Percentiles rank a stretch among this genome's conserved stretches.
Conservation (phyloP, 345 rosid genomes). For the Sonneratia caseolaris region DNA sequence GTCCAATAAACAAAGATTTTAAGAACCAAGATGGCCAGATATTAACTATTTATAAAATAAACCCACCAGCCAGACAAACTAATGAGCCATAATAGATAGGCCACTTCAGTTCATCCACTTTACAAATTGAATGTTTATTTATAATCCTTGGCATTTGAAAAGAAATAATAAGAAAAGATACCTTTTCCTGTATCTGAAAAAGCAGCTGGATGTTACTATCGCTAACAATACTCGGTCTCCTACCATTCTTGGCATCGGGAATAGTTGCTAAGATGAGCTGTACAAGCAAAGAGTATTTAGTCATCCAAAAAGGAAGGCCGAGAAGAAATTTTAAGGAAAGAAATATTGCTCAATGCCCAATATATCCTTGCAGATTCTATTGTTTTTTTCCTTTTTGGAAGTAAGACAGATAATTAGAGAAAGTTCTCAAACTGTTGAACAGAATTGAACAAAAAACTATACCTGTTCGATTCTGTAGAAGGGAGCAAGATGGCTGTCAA, state of each 20-base stretch:
- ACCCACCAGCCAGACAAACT: conserved; percentile 1
- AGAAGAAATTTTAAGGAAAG: background rate
- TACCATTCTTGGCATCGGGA: conserved; percentile 47
- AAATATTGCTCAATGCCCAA: background rate
- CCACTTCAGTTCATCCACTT: background rate
- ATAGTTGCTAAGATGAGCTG: conserved; percentile 82
- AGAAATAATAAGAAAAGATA: conserved; percentile 15
- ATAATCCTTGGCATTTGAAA: background rate
- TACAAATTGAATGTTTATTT: background rate
- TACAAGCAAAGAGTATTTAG: background rate
- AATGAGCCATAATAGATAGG: background rate
- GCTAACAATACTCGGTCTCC: conserved; percentile 58
- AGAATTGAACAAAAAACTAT: conserved; percentile 1
- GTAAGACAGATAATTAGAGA: background rate
- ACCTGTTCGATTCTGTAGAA: conserved; percentile 99
- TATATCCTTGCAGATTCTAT: background rate
- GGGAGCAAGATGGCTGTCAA: conserved; percentile 88
- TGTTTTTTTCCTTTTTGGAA: background rate
- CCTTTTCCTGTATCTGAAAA: conserved; percentile 92
- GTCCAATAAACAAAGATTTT: conserved; percentile 15
- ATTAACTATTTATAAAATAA: background rate
- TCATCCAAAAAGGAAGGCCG: background rate
- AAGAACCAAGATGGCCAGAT: background rate
- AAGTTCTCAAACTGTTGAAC: background rate
- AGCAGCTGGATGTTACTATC: conserved; percentile 79